Percentiles rank a stretch among this genome's conserved stretches.
Evolutionary conservation across 1,284 basidiomycete genomes (phyloP).

Genomic region (Puccinia coronata): DNA sequence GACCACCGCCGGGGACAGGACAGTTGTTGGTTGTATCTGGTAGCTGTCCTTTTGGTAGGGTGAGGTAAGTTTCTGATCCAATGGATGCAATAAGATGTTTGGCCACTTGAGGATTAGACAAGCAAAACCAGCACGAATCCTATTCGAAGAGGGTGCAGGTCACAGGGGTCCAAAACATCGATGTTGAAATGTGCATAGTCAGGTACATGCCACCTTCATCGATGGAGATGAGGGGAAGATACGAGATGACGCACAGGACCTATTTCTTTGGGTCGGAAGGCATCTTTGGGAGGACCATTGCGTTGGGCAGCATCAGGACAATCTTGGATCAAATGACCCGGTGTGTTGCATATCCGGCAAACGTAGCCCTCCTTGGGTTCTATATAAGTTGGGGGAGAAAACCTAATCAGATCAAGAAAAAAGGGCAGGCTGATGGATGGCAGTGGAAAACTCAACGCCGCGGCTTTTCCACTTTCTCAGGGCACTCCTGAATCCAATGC

Average conservation of each 20-base stretch:
- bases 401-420: background rate
- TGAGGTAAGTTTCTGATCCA: slow-evolving; percentile 86
- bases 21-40: slow-evolving; percentile 67
- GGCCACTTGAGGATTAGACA: slow-evolving; percentile 84
- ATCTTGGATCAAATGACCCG: slow-evolving; percentile 78
- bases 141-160: background rate
- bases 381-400: too few relatives aligned
- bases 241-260: slow-evolving; percentile 64
- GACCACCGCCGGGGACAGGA: slow-evolving; percentile 83
- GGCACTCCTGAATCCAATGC: slow-evolving; percentile 54
- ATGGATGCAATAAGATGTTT: slow-evolving; percentile 94
- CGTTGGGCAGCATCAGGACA: slow-evolving; percentile 69
- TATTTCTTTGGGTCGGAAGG: slow-evolving; percentile 74
- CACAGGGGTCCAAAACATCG: background rate
- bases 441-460: slow-evolving; percentile 47
- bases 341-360: slow-evolving; percentile 82
- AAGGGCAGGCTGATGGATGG: background rate
- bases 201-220: background rate
- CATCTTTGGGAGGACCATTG: slow-evolving; percentile 59
- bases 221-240: background rate
- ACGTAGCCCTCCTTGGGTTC: slow-evolving; percentile 77
- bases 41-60: slow-evolving; percentile 88
- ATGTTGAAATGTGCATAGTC: background rate
- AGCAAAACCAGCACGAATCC: slow-evolving; percentile 81
- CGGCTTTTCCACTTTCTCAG: slow-evolving; percentile 50